phyloP scores from a whole-genome alignment of 2,329 filamentous ascomycete species.

The Nigrograna mackinnonii region DNA sequence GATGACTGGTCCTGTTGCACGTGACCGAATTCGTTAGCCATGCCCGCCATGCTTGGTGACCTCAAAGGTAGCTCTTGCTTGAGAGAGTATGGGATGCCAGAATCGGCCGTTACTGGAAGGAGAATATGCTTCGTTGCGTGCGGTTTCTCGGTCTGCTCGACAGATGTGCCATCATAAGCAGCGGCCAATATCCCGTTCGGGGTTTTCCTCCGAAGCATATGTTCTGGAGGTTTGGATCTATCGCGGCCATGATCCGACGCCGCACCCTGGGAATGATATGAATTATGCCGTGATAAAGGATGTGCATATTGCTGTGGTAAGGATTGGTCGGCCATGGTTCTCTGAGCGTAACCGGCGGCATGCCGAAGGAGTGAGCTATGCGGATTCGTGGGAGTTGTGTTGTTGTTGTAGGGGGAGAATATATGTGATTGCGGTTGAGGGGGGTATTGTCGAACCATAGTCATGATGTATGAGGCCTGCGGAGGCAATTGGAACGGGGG shows the following conservation, averaged over 20 bases:
- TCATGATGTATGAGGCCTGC: slow-evolving; percentile 33
- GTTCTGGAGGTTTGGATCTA: slow-evolving; percentile 57
- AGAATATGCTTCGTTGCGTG: slow-evolving; percentile 84
- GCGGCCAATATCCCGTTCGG: slow-evolving; percentile 91
- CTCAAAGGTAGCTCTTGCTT: slow-evolving; percentile 42
- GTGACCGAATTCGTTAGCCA: slow-evolving; percentile 15
- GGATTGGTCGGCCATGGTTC: slow-evolving; percentile 22
- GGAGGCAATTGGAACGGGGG: too few relatives aligned
- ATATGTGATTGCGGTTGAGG: slow-evolving; percentile 35
- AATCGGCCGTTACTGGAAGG: slow-evolving; percentile 62
- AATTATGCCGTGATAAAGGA: slow-evolving; percentile 42
- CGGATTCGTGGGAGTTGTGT: slow-evolving; percentile 23
- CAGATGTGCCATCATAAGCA: slow-evolving; percentile 83
- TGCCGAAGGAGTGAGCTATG: slow-evolving; percentile 29
- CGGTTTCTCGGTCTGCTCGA: slow-evolving; percentile 72
- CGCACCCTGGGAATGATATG: slow-evolving; percentile 31
- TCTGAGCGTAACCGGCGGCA: slow-evolving; percentile 26
- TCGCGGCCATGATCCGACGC: slow-evolving; percentile 22
- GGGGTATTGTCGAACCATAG: slow-evolving; percentile 41
- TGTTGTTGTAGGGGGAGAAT: slow-evolving; percentile 28
- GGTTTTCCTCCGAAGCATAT: slow-evolving; percentile 87
- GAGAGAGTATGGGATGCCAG: slow-evolving; percentile 31
- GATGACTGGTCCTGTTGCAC: slow-evolving; percentile 22
- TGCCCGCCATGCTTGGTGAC: slow-evolving; percentile 20
- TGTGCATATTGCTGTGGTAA: slow-evolving; percentile 42